These are phyloP conservation scores for Meira nashicola DNA, from an alignment of 1,284 basidiomycete genomes.

Conservation along the genomic window DNA sequence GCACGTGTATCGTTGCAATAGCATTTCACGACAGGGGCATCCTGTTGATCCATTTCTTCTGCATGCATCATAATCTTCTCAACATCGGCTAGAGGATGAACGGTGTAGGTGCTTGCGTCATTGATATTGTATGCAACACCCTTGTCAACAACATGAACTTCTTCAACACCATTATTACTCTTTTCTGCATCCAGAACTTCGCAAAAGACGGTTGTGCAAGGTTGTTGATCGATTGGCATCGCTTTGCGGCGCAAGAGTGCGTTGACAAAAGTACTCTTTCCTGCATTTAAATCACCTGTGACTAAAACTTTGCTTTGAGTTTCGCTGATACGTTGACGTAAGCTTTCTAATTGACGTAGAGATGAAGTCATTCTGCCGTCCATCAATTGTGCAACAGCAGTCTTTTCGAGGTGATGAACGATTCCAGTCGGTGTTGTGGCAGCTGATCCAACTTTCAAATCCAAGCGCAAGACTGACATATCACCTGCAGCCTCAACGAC, in stretches of 20 bases:
- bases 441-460: conserved; percentile 75
- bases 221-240: conserved; percentile 97
- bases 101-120: conserved; percentile 73
- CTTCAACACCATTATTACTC: conserved; percentile 68
- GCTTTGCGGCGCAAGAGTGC: conserved; percentile 70
- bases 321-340: conserved; percentile 81
- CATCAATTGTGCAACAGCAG: conserved; percentile 84
- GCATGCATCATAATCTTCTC: conserved; percentile 69
- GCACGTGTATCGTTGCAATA: conserved; percentile 39
- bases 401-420: conserved; percentile 84
- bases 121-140: conserved; percentile 66
- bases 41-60: conserved; percentile 64
- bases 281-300: conserved; percentile 97
- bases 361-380: conserved; percentile 78
- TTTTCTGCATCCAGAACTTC: conserved; percentile 90
- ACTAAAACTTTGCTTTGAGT: conserved; percentile 93
- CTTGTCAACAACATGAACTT: conserved; percentile 62
- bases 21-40: conserved; percentile 54
- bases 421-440: conserved; percentile 65
- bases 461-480: conserved; percentile 70
- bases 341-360: conserved; percentile 74
- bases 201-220: conserved; percentile 93
- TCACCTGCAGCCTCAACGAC: conserved; percentile 22
- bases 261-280: conserved; percentile 97
- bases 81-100: conserved; percentile 66